Evolutionary conservation across 2,329 filamentous ascomycete genomes (phyloP), one percentile per base, ranked within the genome.

Genomic region (Chaetomiaceae sp.): DNA sequence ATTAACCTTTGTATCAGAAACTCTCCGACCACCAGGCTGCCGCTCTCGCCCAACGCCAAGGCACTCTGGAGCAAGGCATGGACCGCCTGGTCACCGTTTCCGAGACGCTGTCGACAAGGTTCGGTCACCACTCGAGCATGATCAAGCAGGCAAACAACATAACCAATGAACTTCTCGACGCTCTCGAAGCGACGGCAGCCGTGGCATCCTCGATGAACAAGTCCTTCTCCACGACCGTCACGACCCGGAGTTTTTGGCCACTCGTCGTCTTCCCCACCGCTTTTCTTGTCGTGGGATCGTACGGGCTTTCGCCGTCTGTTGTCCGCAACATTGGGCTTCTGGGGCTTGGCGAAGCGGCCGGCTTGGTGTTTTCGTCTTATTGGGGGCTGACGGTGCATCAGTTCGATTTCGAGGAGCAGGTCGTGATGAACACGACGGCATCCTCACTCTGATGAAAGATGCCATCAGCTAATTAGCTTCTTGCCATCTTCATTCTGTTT

Each of bases 201-300:
- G 72, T 72, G 4, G 71, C 74, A 2, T 61, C 63, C 1, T 64
- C 61, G 1, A 62, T 78, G 3, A 67, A 69, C 22, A 59, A 58
- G 2, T 72, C 68, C 0, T 50, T 76, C 3, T 53, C 68, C 9
- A 37, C 57, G 2, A 52, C 62, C 3, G 57, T 66, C 11, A 59
- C 65, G 8, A 58, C 69, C 33, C 55, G 60, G n/a, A 62, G 64
- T 33, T 72, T 72, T 67, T 75, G 73, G 71, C 77, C 76, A 0
- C 74, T 75, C 57, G 47, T 77, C 15, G 51, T 77, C 33, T 79
- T 71, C 55, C 77, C 77, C 1, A 59, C 65, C 0, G 66, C 65
- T 2, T 72, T 74, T 14, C 64, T 81, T 5, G 59, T 76, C 1
- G 63, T 79, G 59, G 78, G 77, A 1, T 80, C 77, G 0, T 80